These are phyloP conservation scores for Xylariaceae sp. DNA, from an alignment of 2,329 filamentous ascomycete species.

Conservation along the genomic window DNA sequence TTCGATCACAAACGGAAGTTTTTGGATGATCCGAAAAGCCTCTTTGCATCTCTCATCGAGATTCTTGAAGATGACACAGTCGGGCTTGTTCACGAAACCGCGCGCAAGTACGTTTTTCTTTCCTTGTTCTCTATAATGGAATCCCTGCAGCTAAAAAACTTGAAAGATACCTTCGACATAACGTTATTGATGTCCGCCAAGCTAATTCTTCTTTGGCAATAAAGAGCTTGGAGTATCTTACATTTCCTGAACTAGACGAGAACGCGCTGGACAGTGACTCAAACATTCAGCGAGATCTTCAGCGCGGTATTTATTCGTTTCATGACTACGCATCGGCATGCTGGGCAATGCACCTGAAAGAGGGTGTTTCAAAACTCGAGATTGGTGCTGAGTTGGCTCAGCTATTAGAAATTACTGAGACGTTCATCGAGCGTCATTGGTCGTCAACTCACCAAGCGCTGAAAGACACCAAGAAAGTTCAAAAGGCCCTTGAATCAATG, in stretches of 20 bases:
- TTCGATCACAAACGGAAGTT: too few relatives aligned
- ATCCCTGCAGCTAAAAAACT: not conserved
- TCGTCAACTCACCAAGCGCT: slow-evolving; percentile 11
- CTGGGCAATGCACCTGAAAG: slow-evolving; percentile 26
- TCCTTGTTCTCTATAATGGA: too few relatives aligned
- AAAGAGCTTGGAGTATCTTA: slow-evolving; percentile 24
- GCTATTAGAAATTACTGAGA: slow-evolving; percentile 15
- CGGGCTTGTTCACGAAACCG: slow-evolving; percentile 32
- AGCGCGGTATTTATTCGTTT: slow-evolving; percentile 25
- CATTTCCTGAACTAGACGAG: slow-evolving; percentile 19
- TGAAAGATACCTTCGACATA: slow-evolving; percentile 10
- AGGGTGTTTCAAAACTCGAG: slow-evolving; percentile 21
- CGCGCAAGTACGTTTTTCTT: slow-evolving; percentile 25
- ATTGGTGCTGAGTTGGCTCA: slow-evolving; percentile 11
- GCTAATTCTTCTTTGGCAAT: slow-evolving; percentile 23
- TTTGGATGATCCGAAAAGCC: slow-evolving; percentile 25
- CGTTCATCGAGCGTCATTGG: slow-evolving; percentile 19
- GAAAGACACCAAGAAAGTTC: slow-evolving; percentile 10
- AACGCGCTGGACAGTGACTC: slow-evolving; percentile 12
- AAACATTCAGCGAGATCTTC: slow-evolving; percentile 7
- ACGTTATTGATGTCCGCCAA: slow-evolving; percentile 8
- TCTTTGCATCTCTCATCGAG: slow-evolving; percentile 33
- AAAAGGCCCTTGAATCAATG: slow-evolving; percentile 3
- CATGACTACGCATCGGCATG: slow-evolving; percentile 30
- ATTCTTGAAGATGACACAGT: slow-evolving; percentile 23